A percentile compares a stretch with the other conserved stretches of the same genome.
Conservation (phyloP, 176 grass and related monocot genomes). For the Puya raimondii region DNA sequence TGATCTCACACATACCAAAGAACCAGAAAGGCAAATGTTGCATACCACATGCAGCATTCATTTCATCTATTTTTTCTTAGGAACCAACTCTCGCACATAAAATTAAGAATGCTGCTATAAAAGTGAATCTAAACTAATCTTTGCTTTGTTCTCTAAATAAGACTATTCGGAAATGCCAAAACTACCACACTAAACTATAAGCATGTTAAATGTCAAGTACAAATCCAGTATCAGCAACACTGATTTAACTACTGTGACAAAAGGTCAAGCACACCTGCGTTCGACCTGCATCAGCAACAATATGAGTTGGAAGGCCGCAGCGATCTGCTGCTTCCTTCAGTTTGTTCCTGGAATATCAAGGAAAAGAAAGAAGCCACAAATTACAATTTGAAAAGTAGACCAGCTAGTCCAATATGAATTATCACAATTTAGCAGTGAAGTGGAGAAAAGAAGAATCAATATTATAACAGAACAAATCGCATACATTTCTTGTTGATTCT, state of each 20-base stretch:
- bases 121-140: neutral
- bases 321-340: slow-evolving; percentile 76
- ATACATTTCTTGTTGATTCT: slow-evolving; percentile 98
- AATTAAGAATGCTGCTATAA: no score
- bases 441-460: neutral
- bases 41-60: no score
- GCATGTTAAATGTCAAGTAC: neutral
- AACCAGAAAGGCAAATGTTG: no score
- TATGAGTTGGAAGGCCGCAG: slow-evolving; percentile 62
- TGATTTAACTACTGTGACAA: slow-evolving; percentile 4
- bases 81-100: no score
- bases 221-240: neutral
- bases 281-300: slow-evolving; percentile 91
- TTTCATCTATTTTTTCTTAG: no score
- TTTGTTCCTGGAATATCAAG: slow-evolving; percentile 48
- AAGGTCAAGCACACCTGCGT: slow-evolving; percentile 54
- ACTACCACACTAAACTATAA: neutral
- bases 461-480: neutral
- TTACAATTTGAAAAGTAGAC: neutral
- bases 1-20: no score
- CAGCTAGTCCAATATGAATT: slow-evolving; percentile 6
- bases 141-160: neutral
- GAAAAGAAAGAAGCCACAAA: neutral
- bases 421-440: neutral
- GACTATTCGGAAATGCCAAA: neutral